Evolutionary conservation across 305 asterid genomes (phyloP), one percentile per base, ranked within the genome.

Genomic region (Ruellia speciosa): DNA sequence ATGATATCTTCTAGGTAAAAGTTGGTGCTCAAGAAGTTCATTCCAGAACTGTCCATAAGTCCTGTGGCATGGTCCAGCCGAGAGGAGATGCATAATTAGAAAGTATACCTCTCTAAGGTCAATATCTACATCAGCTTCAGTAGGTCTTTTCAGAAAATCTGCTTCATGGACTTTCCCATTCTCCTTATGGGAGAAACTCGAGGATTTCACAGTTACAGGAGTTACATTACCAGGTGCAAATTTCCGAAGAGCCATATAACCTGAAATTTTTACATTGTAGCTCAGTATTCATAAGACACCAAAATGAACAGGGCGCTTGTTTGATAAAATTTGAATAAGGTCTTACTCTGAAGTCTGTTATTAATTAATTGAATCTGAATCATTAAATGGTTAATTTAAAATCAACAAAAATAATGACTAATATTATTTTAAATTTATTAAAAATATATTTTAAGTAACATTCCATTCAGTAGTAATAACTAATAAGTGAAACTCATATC

Each of bases 21-120:
- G 99, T 79, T 88, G 95, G 80, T 88, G 85, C 79, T 92, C 99
- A 63, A 82, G 81, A 68, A 92, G 99, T 81, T 92, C 99, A 79
- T 88, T 86, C 95, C 95, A 86, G 60, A 92, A 71, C 74, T 88
- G 96, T 65, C 96, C 95, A 72, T 75, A 82, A 49, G 96, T 86
- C 73, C 88, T 78, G 79, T 83, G 94, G 75, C 95, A 86, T 49
- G 95, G 99, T 63, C 99, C 96, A 70, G 93, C 81, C 52, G 99
- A 92, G 63, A 92, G 79, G 73, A 92, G 88, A 82, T 92, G 99
- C 96, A 92, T 88, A 61, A 92, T 88, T 58, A 92, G 83, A 74
- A 92, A 88, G 72, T 86, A 88, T 17, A 92, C 71, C 83, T 92
- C 99, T 74, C 90, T 77, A 66, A 86, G 80, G 78, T 92, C 95